Evolutionary conservation across 1,139 yeast species (phyloP), one percentile per base, ranked within the genome.

Genomic region (Blastobotrys niveus): DNA sequence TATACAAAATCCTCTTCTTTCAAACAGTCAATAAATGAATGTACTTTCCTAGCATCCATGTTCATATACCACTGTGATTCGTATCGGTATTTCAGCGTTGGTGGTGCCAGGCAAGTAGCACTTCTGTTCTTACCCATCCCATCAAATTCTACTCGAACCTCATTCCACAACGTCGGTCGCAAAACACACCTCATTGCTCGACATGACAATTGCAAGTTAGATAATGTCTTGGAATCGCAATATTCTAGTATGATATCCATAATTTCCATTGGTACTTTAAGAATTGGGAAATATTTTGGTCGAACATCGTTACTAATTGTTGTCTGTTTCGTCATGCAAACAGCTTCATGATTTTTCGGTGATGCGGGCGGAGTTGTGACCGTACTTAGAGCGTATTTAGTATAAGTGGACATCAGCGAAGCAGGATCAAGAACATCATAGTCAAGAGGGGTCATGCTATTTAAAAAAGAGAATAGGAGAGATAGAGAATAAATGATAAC

Each of bases 251-350:
- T 38, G 18, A 43, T 38, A 22, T 43, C 46, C 46, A 43, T n/a
- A 34, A 43, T 38, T 32, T 43, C 46, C 46, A 43, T 43, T 8
- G 46, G 46, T 31, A 43, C n/a, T 17, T 39, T 29, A 19, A 43
- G 12, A 10, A 43, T 43, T 29, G 26, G 42, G 19, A 42, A 33
- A 5, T 2, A 3, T 33, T 25, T 32, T 12, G 19, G n/a, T n/a
- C n/a, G n/a, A n/a, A n/a, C n/a, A n/a, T 27, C 3, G 6, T 30
- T 30, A 19, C 8, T 30, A 7, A 7, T 30, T 5, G 34, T n/a
- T 29, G 32, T n/a, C n/a, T n/a, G n/a, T n/a, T n/a, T n/a, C n/a
- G n/a, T n/a, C n/a, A n/a, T n/a, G n/a, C n/a, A n/a, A n/a, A n/a
- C n/a, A n/a, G n/a, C n/a, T n/a, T n/a, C n/a, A n/a, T n/a, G n/a